These are phyloP conservation scores for Penicillium glabrum DNA, from an alignment of 2,329 filamentous ascomycete genomes.

Conservation along the genomic window DNA sequence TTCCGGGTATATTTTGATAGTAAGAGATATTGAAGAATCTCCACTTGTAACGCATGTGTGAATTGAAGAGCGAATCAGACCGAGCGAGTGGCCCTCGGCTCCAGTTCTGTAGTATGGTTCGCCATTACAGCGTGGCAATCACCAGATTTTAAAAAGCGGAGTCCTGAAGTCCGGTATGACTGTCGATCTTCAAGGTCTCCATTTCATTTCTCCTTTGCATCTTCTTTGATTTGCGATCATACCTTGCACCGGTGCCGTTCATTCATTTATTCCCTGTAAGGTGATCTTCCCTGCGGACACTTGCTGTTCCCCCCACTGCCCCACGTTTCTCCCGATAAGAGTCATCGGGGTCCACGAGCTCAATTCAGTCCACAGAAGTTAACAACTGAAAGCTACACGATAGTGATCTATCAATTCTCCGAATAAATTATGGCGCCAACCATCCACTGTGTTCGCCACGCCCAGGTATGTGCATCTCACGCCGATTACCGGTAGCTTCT, in stretches of 20 bases:
- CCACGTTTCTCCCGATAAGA: conserved; percentile 23
- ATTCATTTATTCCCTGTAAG: neutral
- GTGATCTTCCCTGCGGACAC: neutral
- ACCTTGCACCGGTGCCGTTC: neutral
- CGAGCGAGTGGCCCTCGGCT: conserved; percentile 5
- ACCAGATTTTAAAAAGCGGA: conserved; percentile 11
- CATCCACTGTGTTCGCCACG: conserved; percentile 48
- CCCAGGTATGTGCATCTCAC: conserved; percentile 39
- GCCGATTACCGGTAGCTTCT: neutral
- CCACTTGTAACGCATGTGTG: neutral
- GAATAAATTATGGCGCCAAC: conserved; percentile 39
- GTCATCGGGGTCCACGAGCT: conserved; percentile 5
- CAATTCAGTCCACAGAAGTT: neutral
- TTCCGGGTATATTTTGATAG: neutral
- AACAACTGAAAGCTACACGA: neutral
- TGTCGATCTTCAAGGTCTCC: conserved; percentile 8
- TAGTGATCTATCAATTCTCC: neutral
- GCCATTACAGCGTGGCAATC: conserved; percentile 3
- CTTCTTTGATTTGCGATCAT: neutral
- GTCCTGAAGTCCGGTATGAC: conserved; percentile 18
- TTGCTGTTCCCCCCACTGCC: conserved; percentile 16
- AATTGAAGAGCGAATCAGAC: conserved; percentile 12
- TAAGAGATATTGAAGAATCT: neutral
- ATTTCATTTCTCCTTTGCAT: neutral
- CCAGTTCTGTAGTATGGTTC: conserved; percentile 15